Evolutionary conservation across 441 rosid species (phyloP).

Genomic region (Flueggea neowawraea): DNA sequence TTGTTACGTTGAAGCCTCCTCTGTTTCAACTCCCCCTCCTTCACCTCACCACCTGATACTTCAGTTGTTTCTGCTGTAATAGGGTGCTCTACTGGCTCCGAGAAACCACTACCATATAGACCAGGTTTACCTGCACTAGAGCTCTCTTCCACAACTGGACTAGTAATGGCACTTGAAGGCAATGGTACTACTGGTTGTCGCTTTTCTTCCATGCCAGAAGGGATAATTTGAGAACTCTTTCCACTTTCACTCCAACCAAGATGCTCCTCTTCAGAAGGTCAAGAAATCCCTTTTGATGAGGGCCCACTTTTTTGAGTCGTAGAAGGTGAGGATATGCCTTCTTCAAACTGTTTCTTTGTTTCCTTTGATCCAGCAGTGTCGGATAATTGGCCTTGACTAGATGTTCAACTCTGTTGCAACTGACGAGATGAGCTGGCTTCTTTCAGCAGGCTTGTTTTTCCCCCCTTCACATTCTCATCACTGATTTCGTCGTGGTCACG

Average conservation of each 20-base stretch:
- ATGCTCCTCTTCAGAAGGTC: conserved; percentile 37
- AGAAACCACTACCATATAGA: conserved; percentile 34
- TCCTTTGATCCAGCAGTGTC: conserved; percentile 24
- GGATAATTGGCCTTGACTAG: conserved; percentile 34
- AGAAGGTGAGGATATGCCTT: conserved; percentile 29
- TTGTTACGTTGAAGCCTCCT: conserved; percentile 69
- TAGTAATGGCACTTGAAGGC: conserved; percentile 34
- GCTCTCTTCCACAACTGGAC: conserved; percentile 36
- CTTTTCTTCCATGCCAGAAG: conserved; percentile 33
- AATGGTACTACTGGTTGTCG: conserved; percentile 27
- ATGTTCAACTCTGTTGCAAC: conserved; percentile 28
- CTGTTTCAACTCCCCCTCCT: conserved; percentile 44
- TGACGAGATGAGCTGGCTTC: conserved; percentile 38
- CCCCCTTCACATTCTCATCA: conserved; percentile 48
- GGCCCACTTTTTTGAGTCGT: conserved; percentile 36
- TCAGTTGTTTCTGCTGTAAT: conserved; percentile 31
- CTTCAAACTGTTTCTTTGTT: conserved; percentile 30
- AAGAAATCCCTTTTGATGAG: conserved; percentile 34
- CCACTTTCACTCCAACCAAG: conserved; percentile 30
- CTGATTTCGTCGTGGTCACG: conserved; percentile 63
- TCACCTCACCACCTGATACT: conserved; percentile 31
- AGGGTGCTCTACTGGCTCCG: conserved; percentile 37
- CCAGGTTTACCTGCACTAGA: conserved; percentile 30
- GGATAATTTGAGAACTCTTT: conserved; percentile 28
- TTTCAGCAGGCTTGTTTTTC: conserved; percentile 28